Conservation (phyloP, 2,329 filamentous ascomycete species). For the Sporothrix phasma region DNA sequence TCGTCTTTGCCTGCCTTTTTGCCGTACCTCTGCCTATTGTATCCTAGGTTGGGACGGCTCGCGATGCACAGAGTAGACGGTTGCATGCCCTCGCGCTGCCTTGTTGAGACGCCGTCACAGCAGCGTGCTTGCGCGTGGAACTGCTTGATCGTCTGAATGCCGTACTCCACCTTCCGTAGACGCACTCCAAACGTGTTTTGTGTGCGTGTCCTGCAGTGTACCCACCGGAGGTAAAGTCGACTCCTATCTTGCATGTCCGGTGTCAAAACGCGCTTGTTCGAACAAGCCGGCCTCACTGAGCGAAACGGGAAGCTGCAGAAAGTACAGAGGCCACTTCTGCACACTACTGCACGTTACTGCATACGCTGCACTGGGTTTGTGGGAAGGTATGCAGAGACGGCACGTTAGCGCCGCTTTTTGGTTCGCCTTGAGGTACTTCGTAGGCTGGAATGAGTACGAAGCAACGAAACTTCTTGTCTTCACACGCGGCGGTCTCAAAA, state of each 20-base stretch:
- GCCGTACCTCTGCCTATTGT: too few species aligned
- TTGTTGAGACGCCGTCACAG: not conserved
- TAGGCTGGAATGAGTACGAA: too few species aligned
- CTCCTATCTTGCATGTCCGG: too few species aligned
- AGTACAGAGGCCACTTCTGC: not conserved
- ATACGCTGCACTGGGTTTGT: not conserved
- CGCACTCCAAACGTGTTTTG: not conserved
- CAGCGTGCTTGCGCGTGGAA: not conserved
- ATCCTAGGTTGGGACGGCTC: not conserved
- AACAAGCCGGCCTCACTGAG: not conserved
- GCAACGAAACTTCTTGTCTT: not conserved
- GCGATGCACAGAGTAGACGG: not conserved
- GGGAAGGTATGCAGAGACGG: constrained; percentile 2
- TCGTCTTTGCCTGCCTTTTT: not conserved
- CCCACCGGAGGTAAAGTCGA: too few species aligned
- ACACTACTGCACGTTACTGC: too few species aligned
- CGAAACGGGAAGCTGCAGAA: not conserved
- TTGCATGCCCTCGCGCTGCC: not conserved
- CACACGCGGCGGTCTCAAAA: not conserved
- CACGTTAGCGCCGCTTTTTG: not conserved
- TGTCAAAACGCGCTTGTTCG: not conserved
- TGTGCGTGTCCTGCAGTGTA: not conserved
- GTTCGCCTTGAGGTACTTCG: too few species aligned
- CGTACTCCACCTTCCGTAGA: not conserved
- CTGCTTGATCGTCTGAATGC: not conserved